phyloP scores from a whole-genome alignment of 306 rosid species.

The Lagenaria siceraria region DNA sequence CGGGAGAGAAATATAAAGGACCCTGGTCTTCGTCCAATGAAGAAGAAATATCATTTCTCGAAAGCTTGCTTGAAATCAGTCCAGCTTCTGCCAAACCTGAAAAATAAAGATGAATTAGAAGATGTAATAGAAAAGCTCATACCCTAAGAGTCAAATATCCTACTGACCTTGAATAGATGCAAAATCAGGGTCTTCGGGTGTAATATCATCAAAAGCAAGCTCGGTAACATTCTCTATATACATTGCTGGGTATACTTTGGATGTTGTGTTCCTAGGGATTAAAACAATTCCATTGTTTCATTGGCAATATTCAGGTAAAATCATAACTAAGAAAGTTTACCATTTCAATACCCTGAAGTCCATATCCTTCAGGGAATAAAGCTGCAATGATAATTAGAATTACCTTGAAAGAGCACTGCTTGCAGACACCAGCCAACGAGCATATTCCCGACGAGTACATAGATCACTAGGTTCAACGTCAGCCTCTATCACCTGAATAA shows the following conservation, averaged over 20 bases:
- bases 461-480: conserved; percentile 76
- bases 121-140: neutral
- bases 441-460: conserved; percentile 95
- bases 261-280: conserved; percentile 50
- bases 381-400: conserved; percentile 1
- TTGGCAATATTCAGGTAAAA: conserved; percentile 3
- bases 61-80: conserved; percentile 88
- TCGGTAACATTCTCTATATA: conserved; percentile 78
- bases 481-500: conserved; percentile 71
- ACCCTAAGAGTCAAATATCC: conserved; percentile 8
- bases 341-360: neutral
- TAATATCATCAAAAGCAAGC: conserved; percentile 88
- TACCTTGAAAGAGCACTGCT: conserved; percentile 95
- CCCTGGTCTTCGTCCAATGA: conserved; percentile 46
- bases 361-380: conserved; percentile 3
- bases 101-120: conserved; percentile 16
- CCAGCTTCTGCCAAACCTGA: conserved; percentile 99
- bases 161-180: conserved; percentile 80
- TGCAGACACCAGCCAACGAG: conserved; percentile 92
- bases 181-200: conserved; percentile 86
- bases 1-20: conserved; percentile 65
- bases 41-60: conserved; percentile 52
- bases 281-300: conserved; percentile 12
- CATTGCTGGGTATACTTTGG: conserved; percentile 98
- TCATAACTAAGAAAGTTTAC: neutral